Evolutionary conservation across 257 asterid genomes (phyloP).

Genomic region (Solanum bulbocastanum): DNA sequence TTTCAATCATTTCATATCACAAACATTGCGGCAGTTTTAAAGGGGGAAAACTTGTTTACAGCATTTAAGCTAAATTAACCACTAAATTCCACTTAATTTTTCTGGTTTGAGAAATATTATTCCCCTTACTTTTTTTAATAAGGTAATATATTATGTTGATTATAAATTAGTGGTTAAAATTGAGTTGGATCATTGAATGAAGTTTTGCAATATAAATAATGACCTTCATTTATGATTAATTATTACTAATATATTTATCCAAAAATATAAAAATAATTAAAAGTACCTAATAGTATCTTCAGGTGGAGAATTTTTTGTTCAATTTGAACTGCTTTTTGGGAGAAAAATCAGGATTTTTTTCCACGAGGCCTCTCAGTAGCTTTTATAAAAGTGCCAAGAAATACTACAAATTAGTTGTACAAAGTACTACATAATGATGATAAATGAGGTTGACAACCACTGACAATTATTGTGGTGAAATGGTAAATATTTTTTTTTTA

Average conservation of each 20-base stretch:
- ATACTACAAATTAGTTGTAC: background rate
- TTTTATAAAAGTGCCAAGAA: background rate
- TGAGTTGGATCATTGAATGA: background rate
- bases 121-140: background rate
- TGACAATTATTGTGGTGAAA: no score
- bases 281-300: background rate
- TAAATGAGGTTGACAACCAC: background rate
- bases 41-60: background rate
- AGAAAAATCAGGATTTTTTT: background rate
- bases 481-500: no score
- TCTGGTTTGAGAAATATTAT: background rate
- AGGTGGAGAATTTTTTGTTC: background rate
- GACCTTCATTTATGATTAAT: background rate
- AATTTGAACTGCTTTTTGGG: background rate
- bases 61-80: background rate
- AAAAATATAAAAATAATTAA: background rate
- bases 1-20: background rate
- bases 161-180: background rate
- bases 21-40: background rate
- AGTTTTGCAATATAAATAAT: background rate
- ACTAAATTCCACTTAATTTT: background rate
- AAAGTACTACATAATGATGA: background rate
- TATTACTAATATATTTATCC: background rate
- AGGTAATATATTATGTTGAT: background rate
- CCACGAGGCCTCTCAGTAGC: background rate